Evolutionary conservation across 177 flowering plant genomes (phyloP).

Genomic region (Telopea speciosissima): DNA sequence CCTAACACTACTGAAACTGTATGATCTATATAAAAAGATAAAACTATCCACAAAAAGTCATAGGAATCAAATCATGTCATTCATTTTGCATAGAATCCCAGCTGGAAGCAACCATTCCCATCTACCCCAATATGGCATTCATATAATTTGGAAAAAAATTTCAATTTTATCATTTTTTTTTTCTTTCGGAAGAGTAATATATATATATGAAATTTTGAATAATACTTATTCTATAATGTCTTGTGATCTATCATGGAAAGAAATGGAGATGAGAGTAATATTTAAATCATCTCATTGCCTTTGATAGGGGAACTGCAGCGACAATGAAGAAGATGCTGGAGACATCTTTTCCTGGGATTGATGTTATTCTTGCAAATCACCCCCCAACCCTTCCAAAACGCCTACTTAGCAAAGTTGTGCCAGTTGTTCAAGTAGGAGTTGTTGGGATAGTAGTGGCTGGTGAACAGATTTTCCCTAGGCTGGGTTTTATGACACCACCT

Average conservation of each 20-base stretch:
- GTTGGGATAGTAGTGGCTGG: slow-evolving; percentile 69
- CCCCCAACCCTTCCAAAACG: slow-evolving; percentile 93
- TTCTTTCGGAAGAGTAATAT: background rate
- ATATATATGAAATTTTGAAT: background rate
- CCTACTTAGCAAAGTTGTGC: slow-evolving; percentile 61
- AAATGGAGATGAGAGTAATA: background rate
- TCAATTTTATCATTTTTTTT: too few relatives aligned
- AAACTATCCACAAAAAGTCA: too few relatives aligned
- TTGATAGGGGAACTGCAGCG: slow-evolving; percentile 73
- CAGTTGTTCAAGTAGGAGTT: slow-evolving; percentile 68
- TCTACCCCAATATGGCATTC: background rate
- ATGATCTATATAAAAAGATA: too few relatives aligned
- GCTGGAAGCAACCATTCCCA: background rate
- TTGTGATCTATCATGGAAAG: background rate
- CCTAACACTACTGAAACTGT: too few relatives aligned
- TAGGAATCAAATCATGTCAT: too few relatives aligned
- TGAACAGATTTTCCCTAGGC: slow-evolving; percentile 79
- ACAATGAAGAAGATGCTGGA: slow-evolving; percentile 82
- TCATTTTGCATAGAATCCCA: too few relatives aligned
- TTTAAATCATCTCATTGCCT: background rate
- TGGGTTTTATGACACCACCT: slow-evolving; percentile 72
- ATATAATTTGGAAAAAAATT: too few relatives aligned
- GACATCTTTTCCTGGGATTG: slow-evolving; percentile 64
- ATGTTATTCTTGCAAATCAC: slow-evolving; percentile 67
- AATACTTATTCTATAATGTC: too few relatives aligned